These are phyloP conservation scores for Curvularia spicifera DNA, from an alignment of 2,329 filamentous ascomycete species.

Conservation along the genomic window DNA sequence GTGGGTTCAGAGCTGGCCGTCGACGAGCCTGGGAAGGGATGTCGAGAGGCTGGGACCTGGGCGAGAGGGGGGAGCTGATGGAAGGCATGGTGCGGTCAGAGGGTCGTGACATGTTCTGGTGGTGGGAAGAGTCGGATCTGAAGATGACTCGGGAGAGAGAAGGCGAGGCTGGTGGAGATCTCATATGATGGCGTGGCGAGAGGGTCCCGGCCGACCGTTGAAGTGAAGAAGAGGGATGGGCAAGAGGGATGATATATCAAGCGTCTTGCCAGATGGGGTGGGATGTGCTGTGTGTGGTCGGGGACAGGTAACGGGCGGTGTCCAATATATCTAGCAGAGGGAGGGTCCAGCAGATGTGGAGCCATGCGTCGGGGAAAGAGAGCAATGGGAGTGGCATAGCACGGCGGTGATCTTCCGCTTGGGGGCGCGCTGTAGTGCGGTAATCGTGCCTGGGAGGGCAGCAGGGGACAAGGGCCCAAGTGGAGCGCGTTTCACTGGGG, in stretches of 20 bases:
- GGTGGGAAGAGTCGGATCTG: constrained; percentile 22
- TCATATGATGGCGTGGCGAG: constrained; percentile 39
- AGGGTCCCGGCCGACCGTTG: constrained; percentile 23
- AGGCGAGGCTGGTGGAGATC: constrained; percentile 30
- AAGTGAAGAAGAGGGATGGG: constrained; percentile 8
- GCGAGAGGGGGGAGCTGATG: constrained; percentile 44
- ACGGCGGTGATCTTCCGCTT: constrained; percentile 43
- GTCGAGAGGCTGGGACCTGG: constrained; percentile 45
- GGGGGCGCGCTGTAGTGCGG: constrained; percentile 34
- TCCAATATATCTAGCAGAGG: constrained; percentile 44
- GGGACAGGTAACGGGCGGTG: constrained; percentile 32
- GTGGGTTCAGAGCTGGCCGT: constrained; percentile 41
- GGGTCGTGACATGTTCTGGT: constrained; percentile 38
- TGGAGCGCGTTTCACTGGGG: constrained; percentile 39
- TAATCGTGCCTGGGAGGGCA: constrained; percentile 33
- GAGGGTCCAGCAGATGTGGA: constrained; percentile 32
- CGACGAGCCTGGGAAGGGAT: constrained; percentile 46
- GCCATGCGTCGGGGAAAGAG: constrained; percentile 31
- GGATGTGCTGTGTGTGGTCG: constrained; percentile 13
- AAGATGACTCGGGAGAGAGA: constrained; percentile 29
- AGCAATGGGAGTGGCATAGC: constrained; percentile 40
- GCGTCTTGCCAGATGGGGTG: constrained; percentile 5
- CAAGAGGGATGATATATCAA: constrained; percentile 17
- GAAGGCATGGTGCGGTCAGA: constrained; percentile 41
- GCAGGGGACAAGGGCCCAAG: constrained; percentile 26